Evolutionary conservation across 441 rosid genomes (phyloP), one percentile per base, ranked within the genome.

Genomic region (Brassica balearica): DNA sequence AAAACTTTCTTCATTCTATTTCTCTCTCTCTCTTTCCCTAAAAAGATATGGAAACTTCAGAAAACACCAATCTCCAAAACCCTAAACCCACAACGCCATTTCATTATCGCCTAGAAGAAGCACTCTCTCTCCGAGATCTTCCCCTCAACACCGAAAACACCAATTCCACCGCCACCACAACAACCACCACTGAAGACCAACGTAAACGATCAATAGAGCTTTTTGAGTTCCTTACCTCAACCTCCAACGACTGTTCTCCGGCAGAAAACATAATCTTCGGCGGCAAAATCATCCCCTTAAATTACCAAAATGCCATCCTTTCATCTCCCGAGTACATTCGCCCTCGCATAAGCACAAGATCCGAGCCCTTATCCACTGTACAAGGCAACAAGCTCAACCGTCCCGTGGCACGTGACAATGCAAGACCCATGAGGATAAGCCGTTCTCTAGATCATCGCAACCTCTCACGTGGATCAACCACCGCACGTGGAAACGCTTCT

Each of bases 221-320:
- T 65, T 94, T 94, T 58, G 97, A 91, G 85, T 94, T 94, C 73
- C 74, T 91, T 8, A 85, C 75, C 71, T 56, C 85, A 63, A 75
- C 76, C 74, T 65, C 87, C 8, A n/a, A 53, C 48, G 83, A 91
- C 34, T 88, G 89, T 89, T 84, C 90, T 55, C 87, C 97, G 0
- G 97, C 98, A 7, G 97, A 94, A 62, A 95, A 92, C 58, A 85
- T 92, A 41, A 86, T 92, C 77, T 85, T 88, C 74, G 80, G 86
- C 68, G 98, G 97, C 8, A 91, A 89, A 75, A 91, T 94, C 68
- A 78, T 92, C 36, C 90, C 97, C 2, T 83, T 87, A 68, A 85
- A 76, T 11, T 71, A 82, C 36, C 85, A 68, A 41, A 77, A 69
- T n/a, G 23, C 73, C 6, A 25, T 71, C 76, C 46, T 70, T 71